Percentiles rank a stretch among this genome's conserved stretches.
phyloP scores from a whole-genome alignment of 2,329 filamentous ascomycete genomes.

The Paradendryphiella salina region DNA sequence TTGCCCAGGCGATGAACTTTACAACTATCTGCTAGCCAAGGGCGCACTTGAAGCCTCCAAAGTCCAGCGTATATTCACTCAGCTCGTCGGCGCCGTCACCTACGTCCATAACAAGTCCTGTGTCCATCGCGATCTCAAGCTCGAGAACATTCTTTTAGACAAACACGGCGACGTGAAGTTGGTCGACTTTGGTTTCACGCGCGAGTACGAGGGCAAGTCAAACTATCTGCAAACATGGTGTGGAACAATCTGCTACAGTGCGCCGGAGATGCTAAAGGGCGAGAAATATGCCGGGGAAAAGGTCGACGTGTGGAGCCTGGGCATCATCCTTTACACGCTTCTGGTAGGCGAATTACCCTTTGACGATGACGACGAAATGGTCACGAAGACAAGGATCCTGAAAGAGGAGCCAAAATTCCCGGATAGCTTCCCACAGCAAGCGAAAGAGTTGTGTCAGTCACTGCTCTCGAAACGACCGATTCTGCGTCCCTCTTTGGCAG shows the following conservation, averaged over 20 bases:
- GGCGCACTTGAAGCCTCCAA: conserved; percentile 82
- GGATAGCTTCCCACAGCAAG: conserved; percentile 75
- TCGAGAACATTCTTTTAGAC: conserved; percentile 95
- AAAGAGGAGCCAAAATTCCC: conserved; percentile 84
- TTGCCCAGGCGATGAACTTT: conserved; percentile 93
- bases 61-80: conserved; percentile 93
- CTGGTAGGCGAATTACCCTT: conserved; percentile 87
- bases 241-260: conserved; percentile 95
- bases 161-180: conserved; percentile 97
- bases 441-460: conserved; percentile 72
- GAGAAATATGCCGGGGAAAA: conserved; percentile 98
- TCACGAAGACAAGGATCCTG: conserved; percentile 83
- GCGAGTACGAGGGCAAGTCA: conserved; percentile 93
- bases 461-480: conserved; percentile 91
- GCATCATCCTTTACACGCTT: conserved; percentile 81
- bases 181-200: conserved; percentile 96
- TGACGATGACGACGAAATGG: conserved; percentile 90
- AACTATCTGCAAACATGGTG: conserved; percentile 98
- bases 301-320: conserved; percentile 93
- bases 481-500: conserved; percentile 76
- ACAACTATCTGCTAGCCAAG: conserved; percentile 89
- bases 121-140: conserved; percentile 93
- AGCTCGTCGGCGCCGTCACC: conserved; percentile 89
- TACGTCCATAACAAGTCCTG: conserved; percentile 96
- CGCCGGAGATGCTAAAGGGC: conserved; percentile 96